phyloP scores from a whole-genome alignment of 2,329 filamentous ascomycete species.

The Trichoderma semiorbis region DNA sequence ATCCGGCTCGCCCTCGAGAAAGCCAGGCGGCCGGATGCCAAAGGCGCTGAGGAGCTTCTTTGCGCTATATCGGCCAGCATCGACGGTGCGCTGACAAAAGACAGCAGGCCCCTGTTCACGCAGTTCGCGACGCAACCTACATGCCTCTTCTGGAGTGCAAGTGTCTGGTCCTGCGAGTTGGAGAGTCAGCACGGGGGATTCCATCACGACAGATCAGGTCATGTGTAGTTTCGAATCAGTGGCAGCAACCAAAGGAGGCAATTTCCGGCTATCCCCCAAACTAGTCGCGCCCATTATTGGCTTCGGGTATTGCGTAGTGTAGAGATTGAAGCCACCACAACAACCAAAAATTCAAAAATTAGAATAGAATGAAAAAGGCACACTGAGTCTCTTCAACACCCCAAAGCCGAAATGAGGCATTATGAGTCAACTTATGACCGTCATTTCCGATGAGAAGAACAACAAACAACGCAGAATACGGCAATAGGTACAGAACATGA shows the following conservation, averaged over 20 bases:
- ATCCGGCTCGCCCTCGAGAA: slow-evolving; percentile 66
- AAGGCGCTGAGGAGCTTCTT: slow-evolving; percentile 87
- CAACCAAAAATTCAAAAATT: neutral
- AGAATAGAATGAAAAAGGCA: too few relatives aligned
- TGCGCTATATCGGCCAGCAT: slow-evolving; percentile 65
- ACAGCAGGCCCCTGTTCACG: slow-evolving; percentile 72
- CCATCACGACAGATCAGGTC: neutral
- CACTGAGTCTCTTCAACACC: neutral
- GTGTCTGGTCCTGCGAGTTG: slow-evolving; percentile 24
- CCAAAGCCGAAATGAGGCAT: neutral
- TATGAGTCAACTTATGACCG: neutral
- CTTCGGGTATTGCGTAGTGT: neutral
- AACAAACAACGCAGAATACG: neutral
- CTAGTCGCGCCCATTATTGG: neutral
- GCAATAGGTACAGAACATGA: neutral
- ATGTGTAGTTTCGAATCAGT: neutral
- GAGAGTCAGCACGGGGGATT: neutral
- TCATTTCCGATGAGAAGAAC: neutral
- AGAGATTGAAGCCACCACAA: slow-evolving; percentile 2
- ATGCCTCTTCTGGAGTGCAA: slow-evolving; percentile 67
- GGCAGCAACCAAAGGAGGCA: neutral
- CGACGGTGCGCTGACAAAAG: slow-evolving; percentile 71
- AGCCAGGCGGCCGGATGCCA: slow-evolving; percentile 68
- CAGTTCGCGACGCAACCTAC: slow-evolving; percentile 65
- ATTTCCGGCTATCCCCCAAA: neutral